Conservation (phyloP, 2,329 filamentous ascomycete genomes). For the Fusarium chuoi region DNA sequence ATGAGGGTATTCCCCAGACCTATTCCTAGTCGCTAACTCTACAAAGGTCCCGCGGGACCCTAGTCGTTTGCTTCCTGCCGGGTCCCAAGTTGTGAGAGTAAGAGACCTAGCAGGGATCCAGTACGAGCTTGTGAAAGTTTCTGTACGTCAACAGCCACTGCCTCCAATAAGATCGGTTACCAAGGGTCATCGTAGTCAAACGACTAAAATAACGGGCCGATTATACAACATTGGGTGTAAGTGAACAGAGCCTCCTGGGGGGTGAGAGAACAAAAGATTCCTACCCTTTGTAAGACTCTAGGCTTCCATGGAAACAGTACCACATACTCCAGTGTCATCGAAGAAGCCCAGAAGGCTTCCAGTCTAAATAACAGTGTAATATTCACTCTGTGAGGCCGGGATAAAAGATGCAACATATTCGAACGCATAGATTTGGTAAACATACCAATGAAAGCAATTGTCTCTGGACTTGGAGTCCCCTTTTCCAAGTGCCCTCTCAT, state of each 20-base stretch:
- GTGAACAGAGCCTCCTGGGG: neutral
- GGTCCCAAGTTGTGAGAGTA: neutral
- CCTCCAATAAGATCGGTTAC: neutral
- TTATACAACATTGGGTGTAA: neutral
- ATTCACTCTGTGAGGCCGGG: fast-evolving
- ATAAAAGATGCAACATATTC: neutral
- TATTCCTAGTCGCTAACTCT: too few species aligned
- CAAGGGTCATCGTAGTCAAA: neutral
- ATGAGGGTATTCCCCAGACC: neutral
- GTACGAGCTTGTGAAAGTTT: neutral
- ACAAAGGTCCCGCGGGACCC: neutral
- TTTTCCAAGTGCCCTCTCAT: fast-evolving
- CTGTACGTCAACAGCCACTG: too few species aligned
- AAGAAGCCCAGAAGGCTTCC: neutral
- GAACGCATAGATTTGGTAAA: too few species aligned
- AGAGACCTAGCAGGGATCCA: neutral
- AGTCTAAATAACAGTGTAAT: neutral
- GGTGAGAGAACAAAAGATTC: neutral
- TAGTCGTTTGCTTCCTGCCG: neutral
- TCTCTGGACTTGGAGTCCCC: neutral
- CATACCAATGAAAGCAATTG: neutral
- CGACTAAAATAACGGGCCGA: neutral
- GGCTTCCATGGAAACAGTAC: neutral
- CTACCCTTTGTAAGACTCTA: neutral
- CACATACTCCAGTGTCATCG: neutral